phyloP scores from a whole-genome alignment of 352 stramenopile genomes.

The Thraustotheca clavata region DNA sequence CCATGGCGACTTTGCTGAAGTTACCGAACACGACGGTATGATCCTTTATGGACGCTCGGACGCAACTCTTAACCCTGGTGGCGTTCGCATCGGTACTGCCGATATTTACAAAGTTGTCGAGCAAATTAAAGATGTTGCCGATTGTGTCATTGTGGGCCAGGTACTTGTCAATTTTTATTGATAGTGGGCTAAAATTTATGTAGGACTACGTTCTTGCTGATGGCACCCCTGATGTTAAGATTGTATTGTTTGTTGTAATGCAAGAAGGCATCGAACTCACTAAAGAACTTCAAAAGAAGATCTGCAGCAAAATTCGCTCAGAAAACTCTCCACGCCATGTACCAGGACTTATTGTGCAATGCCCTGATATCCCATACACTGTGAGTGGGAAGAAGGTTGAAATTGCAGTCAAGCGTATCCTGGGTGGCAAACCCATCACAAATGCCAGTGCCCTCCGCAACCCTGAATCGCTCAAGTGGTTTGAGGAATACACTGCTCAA shows the following conservation, averaged over 20 bases:
- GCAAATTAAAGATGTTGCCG: constrained; percentile 45
- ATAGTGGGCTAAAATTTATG: neutral
- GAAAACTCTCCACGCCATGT: constrained; percentile 61
- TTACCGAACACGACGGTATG: constrained; percentile 49
- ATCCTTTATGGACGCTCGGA: constrained; percentile 74
- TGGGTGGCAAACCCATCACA: constrained; percentile 44
- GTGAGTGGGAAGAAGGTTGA: constrained; percentile 78
- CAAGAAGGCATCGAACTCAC: constrained; percentile 31
- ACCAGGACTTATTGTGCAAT: constrained; percentile 45
- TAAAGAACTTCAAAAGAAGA: constrained; percentile 39
- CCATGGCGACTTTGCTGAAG: constrained; percentile 74
- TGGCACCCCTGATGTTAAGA: constrained; percentile 58
- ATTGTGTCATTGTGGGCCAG: constrained; percentile 64
- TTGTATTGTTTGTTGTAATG: constrained; percentile 69
- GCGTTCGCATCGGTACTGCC: constrained; percentile 67
- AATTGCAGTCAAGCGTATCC: constrained; percentile 69
- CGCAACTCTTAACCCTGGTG: constrained; percentile 64
- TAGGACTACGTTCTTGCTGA: constrained; percentile 46
- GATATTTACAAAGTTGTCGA: constrained; percentile 79
- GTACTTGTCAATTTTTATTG: neutral
- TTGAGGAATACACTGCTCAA: constrained; percentile 35
- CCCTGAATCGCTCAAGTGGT: constrained; percentile 52
- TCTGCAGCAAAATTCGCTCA: constrained; percentile 45
- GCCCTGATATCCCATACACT: constrained; percentile 65
- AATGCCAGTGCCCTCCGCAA: constrained; percentile 64